A percentile compares a stretch with the other conserved stretches of the same genome.
These are phyloP conservation scores for Aspergillus pseudotamarii DNA, from an alignment of 2,329 filamentous ascomycete species.

Conservation along the genomic window DNA sequence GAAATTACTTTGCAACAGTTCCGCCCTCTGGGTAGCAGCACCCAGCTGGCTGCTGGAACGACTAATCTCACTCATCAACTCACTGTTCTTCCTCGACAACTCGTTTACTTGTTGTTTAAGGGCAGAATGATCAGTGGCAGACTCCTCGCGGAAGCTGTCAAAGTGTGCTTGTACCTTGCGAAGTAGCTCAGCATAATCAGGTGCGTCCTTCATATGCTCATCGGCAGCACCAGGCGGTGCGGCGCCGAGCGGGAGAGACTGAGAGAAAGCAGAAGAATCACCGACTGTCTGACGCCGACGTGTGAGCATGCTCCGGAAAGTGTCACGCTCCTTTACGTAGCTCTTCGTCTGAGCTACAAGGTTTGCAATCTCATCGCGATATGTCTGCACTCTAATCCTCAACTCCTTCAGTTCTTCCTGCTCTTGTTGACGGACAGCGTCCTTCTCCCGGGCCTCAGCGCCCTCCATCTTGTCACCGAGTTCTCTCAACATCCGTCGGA, in stretches of 20 bases:
- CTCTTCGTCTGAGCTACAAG: constrained; percentile 84
- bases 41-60: constrained; percentile 78
- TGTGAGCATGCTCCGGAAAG: constrained; percentile 93
- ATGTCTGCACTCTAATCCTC: constrained; percentile 73
- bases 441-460: constrained; percentile 72
- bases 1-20: constrained; percentile 88
- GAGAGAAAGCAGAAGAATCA: constrained; percentile 68
- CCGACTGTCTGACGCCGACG: constrained; percentile 67
- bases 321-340: constrained; percentile 93
- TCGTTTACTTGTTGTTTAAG: constrained; percentile 83
- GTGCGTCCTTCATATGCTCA: constrained; percentile 55
- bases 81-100: constrained; percentile 78
- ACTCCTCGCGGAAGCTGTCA: constrained; percentile 85
- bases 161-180: constrained; percentile 89
- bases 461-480: constrained; percentile 89
- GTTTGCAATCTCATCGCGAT: constrained; percentile 80
- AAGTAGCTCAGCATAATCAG: constrained; percentile 74
- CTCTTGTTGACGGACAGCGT: constrained; percentile 57
- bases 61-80: constrained; percentile 79
- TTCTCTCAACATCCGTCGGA: constrained; percentile 79
- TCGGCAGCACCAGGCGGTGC: constrained; percentile 49
- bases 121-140: constrained; percentile 76
- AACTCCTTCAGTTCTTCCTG: constrained; percentile 73
- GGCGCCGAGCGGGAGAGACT: constrained; percentile 64
- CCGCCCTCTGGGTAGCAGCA: constrained; percentile 79